Evolutionary conservation across 2,329 filamentous ascomycete species (phyloP).

Genomic region (Metarhizium brunneum): DNA sequence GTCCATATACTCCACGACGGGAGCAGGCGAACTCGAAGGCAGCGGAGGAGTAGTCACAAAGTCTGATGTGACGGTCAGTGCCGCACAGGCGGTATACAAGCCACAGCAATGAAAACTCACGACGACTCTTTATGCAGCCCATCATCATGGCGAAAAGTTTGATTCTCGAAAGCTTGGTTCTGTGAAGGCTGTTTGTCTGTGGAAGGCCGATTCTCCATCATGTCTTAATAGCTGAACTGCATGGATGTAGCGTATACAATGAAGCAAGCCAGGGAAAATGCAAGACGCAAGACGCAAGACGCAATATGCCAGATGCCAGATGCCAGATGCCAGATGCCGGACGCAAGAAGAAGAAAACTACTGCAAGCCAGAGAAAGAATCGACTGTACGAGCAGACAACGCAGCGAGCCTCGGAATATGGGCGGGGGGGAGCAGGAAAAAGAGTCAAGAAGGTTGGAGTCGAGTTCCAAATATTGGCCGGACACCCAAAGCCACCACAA

Average conservation of each 20-base stretch:
- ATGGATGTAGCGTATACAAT: not conserved
- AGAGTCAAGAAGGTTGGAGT: not conserved
- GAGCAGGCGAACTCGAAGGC: conserved; percentile 70
- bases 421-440: not conserved
- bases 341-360: not conserved
- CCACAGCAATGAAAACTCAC: conserved; percentile 15
- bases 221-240: not conserved
- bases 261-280: not conserved
- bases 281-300: not conserved
- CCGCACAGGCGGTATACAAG: not conserved
- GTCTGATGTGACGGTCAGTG: conserved; percentile 34
- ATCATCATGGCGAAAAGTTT: conserved; percentile 31
- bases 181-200: not conserved
- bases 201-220: not conserved
- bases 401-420: not conserved
- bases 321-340: not conserved
- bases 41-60: conserved; percentile 77
- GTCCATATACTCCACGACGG: conserved; percentile 73
- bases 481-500: not conserved
- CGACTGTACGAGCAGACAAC: not conserved
- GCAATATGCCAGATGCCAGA: not conserved
- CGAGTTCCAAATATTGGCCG: not conserved
- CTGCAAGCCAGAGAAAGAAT: not conserved
- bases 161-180: conserved; percentile 21
- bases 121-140: conserved; percentile 24